Percentiles rank a stretch among this genome's conserved stretches.
Conservation (phyloP, 2,329 filamentous ascomycete species). For the Colletotrichum euphorbiae region DNA sequence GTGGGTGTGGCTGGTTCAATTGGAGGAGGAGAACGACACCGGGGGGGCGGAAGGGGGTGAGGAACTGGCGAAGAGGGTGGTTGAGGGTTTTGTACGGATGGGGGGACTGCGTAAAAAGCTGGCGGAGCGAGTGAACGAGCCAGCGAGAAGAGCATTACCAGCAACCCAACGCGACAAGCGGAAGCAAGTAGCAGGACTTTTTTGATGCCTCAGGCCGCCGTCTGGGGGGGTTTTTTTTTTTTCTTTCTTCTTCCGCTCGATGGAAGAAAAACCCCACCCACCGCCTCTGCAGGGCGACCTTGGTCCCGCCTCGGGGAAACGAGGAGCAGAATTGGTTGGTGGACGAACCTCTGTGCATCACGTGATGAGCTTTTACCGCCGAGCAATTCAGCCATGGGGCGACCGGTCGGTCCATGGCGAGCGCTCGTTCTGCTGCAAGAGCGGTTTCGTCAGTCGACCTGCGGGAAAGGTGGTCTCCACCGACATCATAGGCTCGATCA, state of each 20-base stretch:
- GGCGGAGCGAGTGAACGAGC: conserved; percentile 31
- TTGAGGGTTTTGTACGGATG: conserved; percentile 42
- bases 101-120: conserved; percentile 41
- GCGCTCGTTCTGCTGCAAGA: background rate
- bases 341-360: conserved; percentile 17
- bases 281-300: conserved; percentile 2
- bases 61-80: conserved; percentile 33
- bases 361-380: conserved; percentile 20
- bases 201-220: conserved; percentile 36
- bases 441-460: conserved; percentile 17
- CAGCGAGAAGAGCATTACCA: conserved; percentile 3
- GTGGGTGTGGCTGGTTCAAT: conserved; percentile 60
- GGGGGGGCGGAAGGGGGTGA: conserved; percentile 43
- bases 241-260: background rate
- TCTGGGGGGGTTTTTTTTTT: too few relatives aligned
- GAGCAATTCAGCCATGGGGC: background rate
- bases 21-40: conserved; percentile 47
- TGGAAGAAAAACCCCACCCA: background rate
- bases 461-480: background rate
- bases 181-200: too few relatives aligned
- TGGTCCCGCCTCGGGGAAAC: conserved; percentile 15
- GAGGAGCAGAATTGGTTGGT: conserved; percentile 5
- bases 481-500: conserved; percentile 34
- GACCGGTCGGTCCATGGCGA: background rate
- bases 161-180: too few relatives aligned